These are phyloP conservation scores for Wickerhamomyces silvicola DNA, from an alignment of 805 yeast species.

Conservation along the genomic window DNA sequence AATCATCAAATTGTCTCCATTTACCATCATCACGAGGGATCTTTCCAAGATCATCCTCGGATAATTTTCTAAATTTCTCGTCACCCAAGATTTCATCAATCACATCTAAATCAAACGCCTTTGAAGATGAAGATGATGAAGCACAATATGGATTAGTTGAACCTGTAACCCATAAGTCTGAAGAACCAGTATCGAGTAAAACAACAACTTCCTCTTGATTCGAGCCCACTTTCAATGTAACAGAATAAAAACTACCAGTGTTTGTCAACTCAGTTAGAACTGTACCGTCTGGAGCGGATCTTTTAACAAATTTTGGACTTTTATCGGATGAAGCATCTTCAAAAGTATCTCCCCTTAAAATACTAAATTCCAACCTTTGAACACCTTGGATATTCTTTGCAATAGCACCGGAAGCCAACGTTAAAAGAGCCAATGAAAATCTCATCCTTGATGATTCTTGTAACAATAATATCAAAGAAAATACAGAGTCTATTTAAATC, in stretches of 20 bases:
- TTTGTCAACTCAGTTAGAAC: slow-evolving; percentile 31
- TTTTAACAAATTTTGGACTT: slow-evolving; percentile 11
- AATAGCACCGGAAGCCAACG: not conserved
- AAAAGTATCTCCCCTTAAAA: slow-evolving; percentile 3
- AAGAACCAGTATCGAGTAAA: slow-evolving; percentile 70
- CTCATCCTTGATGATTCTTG: too few relatives aligned
- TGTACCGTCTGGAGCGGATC: slow-evolving; percentile 22
- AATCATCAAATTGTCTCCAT: slow-evolving; percentile 6
- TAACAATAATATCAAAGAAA: too few relatives aligned
- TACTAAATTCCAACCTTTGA: slow-evolving; percentile 2
- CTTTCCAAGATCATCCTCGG: not conserved
- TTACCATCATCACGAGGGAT: not conserved
- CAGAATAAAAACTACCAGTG: slow-evolving; percentile 38
- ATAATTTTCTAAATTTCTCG: slow-evolving; percentile 2
- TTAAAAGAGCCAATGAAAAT: not conserved
- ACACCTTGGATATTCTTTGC: slow-evolving; percentile 4
- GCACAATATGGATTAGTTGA: slow-evolving; percentile 42
- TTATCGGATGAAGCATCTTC: not conserved
- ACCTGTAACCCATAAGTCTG: slow-evolving; percentile 62
- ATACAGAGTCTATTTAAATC: too few relatives aligned
- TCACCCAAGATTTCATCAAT: slow-evolving; percentile 1
- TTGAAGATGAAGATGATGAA: slow-evolving; percentile 8
- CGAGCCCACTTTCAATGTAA: slow-evolving; percentile 47
- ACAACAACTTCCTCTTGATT: slow-evolving; percentile 49
- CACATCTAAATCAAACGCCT: slow-evolving; percentile 5